These are phyloP conservation scores for Diaporthe ilicicola DNA, from an alignment of 2,329 filamentous ascomycete species.

Conservation along the genomic window DNA sequence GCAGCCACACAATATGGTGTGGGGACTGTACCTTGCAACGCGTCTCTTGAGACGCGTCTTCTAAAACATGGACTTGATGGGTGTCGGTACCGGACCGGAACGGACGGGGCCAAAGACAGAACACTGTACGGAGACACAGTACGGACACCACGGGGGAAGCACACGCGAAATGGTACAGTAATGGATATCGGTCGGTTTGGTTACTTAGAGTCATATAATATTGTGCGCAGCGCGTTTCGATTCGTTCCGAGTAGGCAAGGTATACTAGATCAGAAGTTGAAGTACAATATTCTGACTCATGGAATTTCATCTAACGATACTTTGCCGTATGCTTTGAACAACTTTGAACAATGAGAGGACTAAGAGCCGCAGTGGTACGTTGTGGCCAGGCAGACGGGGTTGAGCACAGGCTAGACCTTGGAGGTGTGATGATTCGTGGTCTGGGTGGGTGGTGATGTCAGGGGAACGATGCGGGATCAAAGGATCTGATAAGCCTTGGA, in stretches of 20 bases:
- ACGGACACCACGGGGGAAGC: not conserved
- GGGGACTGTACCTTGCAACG: not conserved
- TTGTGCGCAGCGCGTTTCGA: not conserved
- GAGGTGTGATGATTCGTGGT: not conserved
- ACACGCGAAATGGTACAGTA: not conserved
- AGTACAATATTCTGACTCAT: not conserved
- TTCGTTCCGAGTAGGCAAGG: not conserved
- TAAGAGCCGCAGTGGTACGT: not conserved
- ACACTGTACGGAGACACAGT: slow-evolving; percentile 3
- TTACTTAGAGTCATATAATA: not conserved
- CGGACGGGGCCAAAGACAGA: not conserved
- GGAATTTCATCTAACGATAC: not conserved
- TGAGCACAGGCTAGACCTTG: slow-evolving; percentile 20
- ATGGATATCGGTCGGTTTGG: not conserved
- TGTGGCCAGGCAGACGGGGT: not conserved
- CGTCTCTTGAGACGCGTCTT: slow-evolving; percentile 20
- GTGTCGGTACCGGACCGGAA: slow-evolving; percentile 21
- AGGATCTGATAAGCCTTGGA: slow-evolving; percentile 25
- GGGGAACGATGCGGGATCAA: slow-evolving; percentile 16
- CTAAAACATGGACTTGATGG: slow-evolving; percentile 24
- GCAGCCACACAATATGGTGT: slow-evolving; percentile 6
- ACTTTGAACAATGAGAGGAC: not conserved
- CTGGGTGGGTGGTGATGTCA: slow-evolving; percentile 25
- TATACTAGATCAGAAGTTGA: not conserved
- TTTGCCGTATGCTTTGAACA: too few relatives aligned